Percentiles rank a stretch among this genome's conserved stretches.
phyloP scores from a whole-genome alignment of 352 stramenopile genomes.

The Globisporangium cederbergense region DNA sequence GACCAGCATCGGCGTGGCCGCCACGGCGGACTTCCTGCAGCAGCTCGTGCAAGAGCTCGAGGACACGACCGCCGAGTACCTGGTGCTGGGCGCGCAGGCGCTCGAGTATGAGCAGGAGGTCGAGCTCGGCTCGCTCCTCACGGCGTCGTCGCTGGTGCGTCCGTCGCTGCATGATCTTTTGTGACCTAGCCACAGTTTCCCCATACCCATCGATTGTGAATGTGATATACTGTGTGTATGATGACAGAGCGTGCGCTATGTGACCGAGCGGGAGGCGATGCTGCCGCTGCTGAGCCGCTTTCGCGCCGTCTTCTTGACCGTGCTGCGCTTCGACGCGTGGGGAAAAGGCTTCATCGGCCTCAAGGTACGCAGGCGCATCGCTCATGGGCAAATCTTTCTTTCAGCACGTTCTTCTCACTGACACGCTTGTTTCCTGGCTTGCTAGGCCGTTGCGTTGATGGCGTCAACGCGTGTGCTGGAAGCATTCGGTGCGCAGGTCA shows the following conservation, averaged over 20 bases:
- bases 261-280: constrained; percentile 68
- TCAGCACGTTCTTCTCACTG: not conserved
- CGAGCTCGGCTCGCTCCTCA: constrained; percentile 67
- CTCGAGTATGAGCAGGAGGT: constrained; percentile 51
- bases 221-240: not conserved
- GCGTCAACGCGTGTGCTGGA: constrained; percentile 59
- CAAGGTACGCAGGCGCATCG: constrained; percentile 27
- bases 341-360: constrained; percentile 35
- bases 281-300: constrained; percentile 49
- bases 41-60: constrained; percentile 70
- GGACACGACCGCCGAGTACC: constrained; percentile 36
- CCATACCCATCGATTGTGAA: not conserved
- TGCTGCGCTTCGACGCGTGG: constrained; percentile 56
- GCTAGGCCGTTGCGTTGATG: constrained; percentile 65
- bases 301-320: constrained; percentile 38
- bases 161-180: not conserved
- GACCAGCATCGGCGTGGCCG: constrained; percentile 49
- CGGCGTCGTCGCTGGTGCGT: constrained; percentile 49
- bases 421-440: not conserved
- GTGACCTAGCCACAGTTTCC: not conserved
- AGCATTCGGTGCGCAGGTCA: constrained; percentile 50
- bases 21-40: constrained; percentile 56
- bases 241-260: constrained; percentile 63
- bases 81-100: constrained; percentile 17
- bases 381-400: not conserved